phyloP scores from a whole-genome alignment of 176 grass and related monocot genomes.

The Neostapfia colusana region DNA sequence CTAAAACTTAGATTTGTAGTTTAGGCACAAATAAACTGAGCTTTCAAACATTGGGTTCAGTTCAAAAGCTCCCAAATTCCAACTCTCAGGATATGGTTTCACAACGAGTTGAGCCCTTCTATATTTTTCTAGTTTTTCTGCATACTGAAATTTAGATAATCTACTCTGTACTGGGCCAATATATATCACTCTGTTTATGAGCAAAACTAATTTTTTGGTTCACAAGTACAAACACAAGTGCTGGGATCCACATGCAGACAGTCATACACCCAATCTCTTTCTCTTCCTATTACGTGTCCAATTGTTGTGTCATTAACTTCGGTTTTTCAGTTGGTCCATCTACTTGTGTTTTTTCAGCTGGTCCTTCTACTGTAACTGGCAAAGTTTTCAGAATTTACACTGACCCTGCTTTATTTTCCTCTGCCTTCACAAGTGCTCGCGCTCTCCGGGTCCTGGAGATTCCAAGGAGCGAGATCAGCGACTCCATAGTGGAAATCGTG shows the following conservation, averaged over 20 bases:
- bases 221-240: conserved; percentile 22
- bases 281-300: neutral
- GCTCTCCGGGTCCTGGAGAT: conserved; percentile 75
- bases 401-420: conserved; percentile 14
- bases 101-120: neutral
- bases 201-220: neutral
- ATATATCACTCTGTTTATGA: neutral
- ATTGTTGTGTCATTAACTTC: neutral
- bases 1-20: neutral
- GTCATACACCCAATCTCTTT: neutral
- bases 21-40: neutral
- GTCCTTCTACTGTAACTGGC: neutral
- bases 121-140: neutral
- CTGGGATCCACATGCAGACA: conserved; percentile 22
- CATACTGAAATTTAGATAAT: neutral
- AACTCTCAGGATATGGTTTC: neutral
- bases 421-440: conserved; percentile 45
- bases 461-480: conserved; percentile 87
- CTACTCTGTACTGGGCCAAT: neutral
- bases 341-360: neutral
- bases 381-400: neutral
- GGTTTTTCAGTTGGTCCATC: neutral
- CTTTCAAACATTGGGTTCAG: neutral
- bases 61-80: neutral
- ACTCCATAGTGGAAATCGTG: conserved; percentile 63